Evolutionary conservation across 1,284 basidiomycete genomes (phyloP).

Genomic region (Apiotrichum laibachii): DNA sequence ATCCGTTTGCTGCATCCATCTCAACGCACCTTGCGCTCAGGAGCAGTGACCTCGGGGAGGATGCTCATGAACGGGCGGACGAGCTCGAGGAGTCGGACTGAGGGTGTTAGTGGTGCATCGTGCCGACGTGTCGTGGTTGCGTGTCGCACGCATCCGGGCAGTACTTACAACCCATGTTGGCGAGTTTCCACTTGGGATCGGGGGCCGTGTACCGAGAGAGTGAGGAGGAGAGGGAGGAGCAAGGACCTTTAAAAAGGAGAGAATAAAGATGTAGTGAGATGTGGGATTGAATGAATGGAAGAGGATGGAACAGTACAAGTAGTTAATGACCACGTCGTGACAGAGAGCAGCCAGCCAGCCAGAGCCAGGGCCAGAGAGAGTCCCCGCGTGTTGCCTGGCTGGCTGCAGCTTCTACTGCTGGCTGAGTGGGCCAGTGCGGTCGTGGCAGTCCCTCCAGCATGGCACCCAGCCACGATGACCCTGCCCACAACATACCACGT

Average conservation of each 20-base stretch:
- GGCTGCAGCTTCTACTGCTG: too few species aligned
- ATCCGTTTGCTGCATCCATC: background rate
- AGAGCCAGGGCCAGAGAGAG: too few species aligned
- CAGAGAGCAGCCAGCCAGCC: too few species aligned
- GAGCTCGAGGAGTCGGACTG: slow-evolving; percentile 92
- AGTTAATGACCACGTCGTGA: too few species aligned
- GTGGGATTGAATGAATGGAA: background rate
- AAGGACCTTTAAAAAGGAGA: background rate
- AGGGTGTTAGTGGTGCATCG: background rate
- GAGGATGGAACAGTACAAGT: background rate
- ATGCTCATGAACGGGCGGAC: slow-evolving; percentile 92
- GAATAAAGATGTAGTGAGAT: slow-evolving; percentile 3
- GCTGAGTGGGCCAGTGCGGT: too few species aligned
- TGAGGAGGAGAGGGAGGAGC: background rate
- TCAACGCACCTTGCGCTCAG: slow-evolving; percentile 79
- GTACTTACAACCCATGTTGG: slow-evolving; percentile 45
- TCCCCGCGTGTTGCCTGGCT: too few species aligned
- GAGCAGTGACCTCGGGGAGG: slow-evolving; percentile 90
- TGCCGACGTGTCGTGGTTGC: background rate
- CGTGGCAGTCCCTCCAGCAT: too few species aligned
- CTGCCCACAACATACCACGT: too few species aligned
- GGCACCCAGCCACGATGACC: too few species aligned
- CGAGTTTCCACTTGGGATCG: slow-evolving; percentile 21
- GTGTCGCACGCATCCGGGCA: background rate
- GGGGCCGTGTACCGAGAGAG: slow-evolving; percentile 18